Base-by-base conservation (phyloP, 2,329 filamentous ascomycete species). In the Paecilomyces dactylethromorphus region DNA sequence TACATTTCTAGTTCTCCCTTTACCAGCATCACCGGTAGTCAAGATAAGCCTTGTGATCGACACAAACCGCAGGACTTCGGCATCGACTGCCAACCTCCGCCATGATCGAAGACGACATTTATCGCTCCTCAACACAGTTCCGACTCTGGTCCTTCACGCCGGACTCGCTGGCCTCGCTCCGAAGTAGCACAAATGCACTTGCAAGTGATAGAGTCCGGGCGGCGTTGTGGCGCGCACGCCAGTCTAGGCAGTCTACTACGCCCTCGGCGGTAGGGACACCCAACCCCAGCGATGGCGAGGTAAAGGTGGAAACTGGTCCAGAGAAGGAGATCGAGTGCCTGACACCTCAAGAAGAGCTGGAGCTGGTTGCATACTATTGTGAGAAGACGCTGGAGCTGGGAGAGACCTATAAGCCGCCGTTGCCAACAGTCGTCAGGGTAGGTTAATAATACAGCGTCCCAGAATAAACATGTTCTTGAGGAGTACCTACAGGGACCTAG, bases 131-230 rank as follows among this genome's bases (percentile, higher is more conserved):
- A 0, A 93, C 91, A 53, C 94, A 99, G 75, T 97, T 87, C 72
- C 86, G 90, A 51, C 82, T 95, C 59, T 99, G 94, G 94, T 96
- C 92, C 11, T 97, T 93, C 76, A 91, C 91, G 0, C 84, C 87
- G 2, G 76, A 85, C 2, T 85, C 87, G 45, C 84, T 99, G 3
- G 81, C 83, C 54, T 82, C 87, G 1, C 82, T 93, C 24, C 90
- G 94, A 59, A 78, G 82, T 50, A 88, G 88, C 64, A 96, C 92
- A 32, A 97, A 97, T 76, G 77, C 82, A 10, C 82, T 90, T 55
- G 94, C 94, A 70, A 76, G 88, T 77, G 81, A 93, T 61, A 85
- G 87, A 63, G 81, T 87, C 68, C 75, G 81, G 68, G 76, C 81
- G 66, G 83, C 85, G 58, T 77, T 87, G 66, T 79, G 77, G 64